Evolutionary conservation across 805 yeast species (phyloP).

Genomic region (Wickerhamiella kurtzmanii): DNA sequence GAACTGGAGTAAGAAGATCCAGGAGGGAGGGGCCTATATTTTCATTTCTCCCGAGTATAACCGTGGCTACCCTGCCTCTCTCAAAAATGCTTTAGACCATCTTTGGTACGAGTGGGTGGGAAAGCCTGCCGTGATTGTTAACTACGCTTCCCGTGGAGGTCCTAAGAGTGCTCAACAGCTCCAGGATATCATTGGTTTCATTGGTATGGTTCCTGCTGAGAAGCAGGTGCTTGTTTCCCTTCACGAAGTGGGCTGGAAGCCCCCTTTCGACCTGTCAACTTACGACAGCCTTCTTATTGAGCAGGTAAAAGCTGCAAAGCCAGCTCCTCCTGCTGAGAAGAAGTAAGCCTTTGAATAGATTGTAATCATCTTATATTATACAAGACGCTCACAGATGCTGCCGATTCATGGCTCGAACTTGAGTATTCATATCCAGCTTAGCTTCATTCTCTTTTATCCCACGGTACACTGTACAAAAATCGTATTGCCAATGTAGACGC

Average conservation of each 20-base stretch:
- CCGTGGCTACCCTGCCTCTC: constrained; percentile 27
- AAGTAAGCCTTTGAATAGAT: too few species aligned
- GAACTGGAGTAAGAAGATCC: constrained; percentile 23
- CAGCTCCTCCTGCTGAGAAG: background rate
- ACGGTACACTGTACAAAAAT: too few species aligned
- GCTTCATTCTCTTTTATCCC: too few species aligned
- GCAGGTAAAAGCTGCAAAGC: background rate
- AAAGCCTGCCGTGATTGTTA: constrained; percentile 26
- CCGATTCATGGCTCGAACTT: too few species aligned
- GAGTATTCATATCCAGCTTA: too few species aligned
- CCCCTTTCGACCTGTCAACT: background rate
- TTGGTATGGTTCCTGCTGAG: background rate
- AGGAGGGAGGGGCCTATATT: constrained; percentile 22
- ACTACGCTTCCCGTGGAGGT: constrained; percentile 27
- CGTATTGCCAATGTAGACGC: too few species aligned
- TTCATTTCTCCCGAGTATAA: constrained; percentile 30
- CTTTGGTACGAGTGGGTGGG: constrained; percentile 26
- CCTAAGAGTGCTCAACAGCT: constrained; percentile 19
- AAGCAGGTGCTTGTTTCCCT: background rate
- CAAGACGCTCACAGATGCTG: too few species aligned
- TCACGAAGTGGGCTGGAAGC: background rate
- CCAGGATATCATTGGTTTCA: constrained; percentile 5
- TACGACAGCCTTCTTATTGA: background rate
- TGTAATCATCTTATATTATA: too few species aligned
- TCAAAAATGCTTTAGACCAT: constrained; percentile 30